Evolutionary conservation across 2,329 filamentous ascomycete genomes (phyloP).

Genomic region (Fusarium kyushuense): DNA sequence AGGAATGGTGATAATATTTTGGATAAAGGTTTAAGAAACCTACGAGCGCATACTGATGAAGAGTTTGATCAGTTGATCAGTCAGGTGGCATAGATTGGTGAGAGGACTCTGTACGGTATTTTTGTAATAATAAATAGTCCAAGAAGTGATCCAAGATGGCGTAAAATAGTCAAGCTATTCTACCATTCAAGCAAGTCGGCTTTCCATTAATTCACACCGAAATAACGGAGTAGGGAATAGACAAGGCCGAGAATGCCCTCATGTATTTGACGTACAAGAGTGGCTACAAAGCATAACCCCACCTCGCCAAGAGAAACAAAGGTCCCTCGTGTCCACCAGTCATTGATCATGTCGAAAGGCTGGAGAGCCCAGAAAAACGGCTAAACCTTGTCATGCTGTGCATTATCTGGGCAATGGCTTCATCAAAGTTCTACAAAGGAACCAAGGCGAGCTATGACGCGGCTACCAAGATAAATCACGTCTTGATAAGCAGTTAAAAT

Average conservation of each 20-base stretch:
- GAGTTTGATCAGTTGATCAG: conserved; percentile 37
- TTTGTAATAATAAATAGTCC: no score
- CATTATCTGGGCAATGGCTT: neutral
- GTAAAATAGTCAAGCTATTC: no score
- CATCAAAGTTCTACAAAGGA: neutral
- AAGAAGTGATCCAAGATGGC: no score
- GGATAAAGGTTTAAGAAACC: conserved; percentile 8
- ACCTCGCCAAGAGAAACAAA: conserved; percentile 26
- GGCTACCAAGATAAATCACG: neutral
- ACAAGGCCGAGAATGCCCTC: neutral
- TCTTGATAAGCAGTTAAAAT: conserved; percentile 1
- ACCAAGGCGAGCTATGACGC: neutral
- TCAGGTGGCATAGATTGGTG: conserved; percentile 21
- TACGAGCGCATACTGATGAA: conserved; percentile 36
- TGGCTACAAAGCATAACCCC: neutral
- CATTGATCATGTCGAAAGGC: neutral
- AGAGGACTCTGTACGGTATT: neutral
- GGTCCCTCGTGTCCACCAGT: conserved; percentile 2
- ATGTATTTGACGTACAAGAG: neutral
- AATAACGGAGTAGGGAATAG: no score
- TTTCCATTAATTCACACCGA: no score
- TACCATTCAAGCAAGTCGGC: no score
- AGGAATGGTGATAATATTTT: conserved; percentile 30
- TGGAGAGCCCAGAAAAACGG: neutral
- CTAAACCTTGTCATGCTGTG: neutral